Base-by-base conservation (phyloP, 768 basidiomycete species). In the Clitopilus passeckerianus region DNA sequence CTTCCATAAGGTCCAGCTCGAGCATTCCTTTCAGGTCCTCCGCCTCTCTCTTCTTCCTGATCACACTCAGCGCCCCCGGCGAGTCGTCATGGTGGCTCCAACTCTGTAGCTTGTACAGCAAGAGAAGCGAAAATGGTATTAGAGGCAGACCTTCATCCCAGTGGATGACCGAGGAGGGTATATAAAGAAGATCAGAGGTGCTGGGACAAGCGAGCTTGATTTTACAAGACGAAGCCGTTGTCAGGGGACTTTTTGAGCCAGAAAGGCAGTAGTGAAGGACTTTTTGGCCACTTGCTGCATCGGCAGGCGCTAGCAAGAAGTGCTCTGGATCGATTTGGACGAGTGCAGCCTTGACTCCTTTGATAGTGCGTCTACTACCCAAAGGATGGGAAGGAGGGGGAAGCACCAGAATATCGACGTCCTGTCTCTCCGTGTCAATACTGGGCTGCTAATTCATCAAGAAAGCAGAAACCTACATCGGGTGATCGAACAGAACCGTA, bases 91-190 rank as follows among this genome's bases (percentile, higher is more conserved):
- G 65, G 22, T 64, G 63, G 41, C 62, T 59, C 65, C 65, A 66
- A 9, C 58, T 57, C 59, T 62, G 63, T 10, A 66, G 53, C 30
- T 66, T 66, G 22, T 62, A 63, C 41, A 66, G 56, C 16, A 66
- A 53, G 1, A 66, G 59, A 6, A 62, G 59, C 6, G 50, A 22
- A 5, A 66, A 66, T 15, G 65, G 65, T 12, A 66, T 33, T 6
- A 62, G 44, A 6, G 65, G 65, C 7, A 62, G 34, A 24, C 54
- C 53, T 15, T 37, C 33, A 14, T 60, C 53, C 52, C 60, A 60
- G 22, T 53, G 16, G 53, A 53, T 53, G 6, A 24, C 10, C 10
- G 22, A 15, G 16, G 15, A 15, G 23, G 16, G 6, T 16, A 53
- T 8, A 23, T 24, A 1, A 9, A n/a, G 53, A 10, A 53, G 33